A percentile compares a stretch with the other conserved stretches of the same genome.
Evolutionary conservation across 2,329 filamentous ascomycete species (phyloP).

Genomic region (Dactylella cylindrospora): DNA sequence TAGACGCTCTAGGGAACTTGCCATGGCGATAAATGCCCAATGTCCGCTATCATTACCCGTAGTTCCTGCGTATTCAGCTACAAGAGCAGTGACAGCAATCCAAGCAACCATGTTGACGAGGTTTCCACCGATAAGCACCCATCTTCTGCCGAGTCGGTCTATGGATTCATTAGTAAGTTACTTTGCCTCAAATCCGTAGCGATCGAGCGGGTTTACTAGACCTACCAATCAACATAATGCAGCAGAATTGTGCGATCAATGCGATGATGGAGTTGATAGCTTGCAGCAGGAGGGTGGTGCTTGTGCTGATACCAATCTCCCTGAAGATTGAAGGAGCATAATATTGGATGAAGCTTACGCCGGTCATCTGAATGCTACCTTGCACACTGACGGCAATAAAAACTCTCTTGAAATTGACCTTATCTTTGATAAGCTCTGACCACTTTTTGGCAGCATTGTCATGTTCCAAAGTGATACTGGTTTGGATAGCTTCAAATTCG

Average conservation of each 20-base stretch:
- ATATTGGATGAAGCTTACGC: constrained; percentile 73
- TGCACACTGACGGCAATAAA: constrained; percentile 70
- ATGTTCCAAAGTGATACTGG: constrained; percentile 66
- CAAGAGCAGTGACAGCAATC: constrained; percentile 64
- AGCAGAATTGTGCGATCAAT: constrained; percentile 67
- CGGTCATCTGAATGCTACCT: constrained; percentile 74
- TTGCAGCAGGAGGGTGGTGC: constrained; percentile 71
- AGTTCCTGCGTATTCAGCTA: constrained; percentile 63
- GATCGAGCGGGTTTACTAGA: neutral
- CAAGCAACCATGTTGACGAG: constrained; percentile 71
- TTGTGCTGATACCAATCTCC: constrained; percentile 67
- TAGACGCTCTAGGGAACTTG: constrained; percentile 51
- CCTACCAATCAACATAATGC: constrained; percentile 61
- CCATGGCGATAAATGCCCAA: constrained; percentile 72
- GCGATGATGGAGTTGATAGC: constrained; percentile 73
- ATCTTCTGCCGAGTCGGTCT: constrained; percentile 69
- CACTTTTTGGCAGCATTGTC: constrained; percentile 71
- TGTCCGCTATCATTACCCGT: constrained; percentile 58
- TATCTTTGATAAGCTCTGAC: constrained; percentile 66
- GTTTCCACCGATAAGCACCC: constrained; percentile 72
- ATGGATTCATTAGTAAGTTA: neutral
- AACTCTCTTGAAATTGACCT: constrained; percentile 69
- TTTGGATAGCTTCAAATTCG: constrained; percentile 71
- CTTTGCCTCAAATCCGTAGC: neutral
- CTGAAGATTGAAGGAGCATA: constrained; percentile 68